phyloP scores from a whole-genome alignment of 2,329 filamentous ascomycete species.

The Metarhizium rileyi region DNA sequence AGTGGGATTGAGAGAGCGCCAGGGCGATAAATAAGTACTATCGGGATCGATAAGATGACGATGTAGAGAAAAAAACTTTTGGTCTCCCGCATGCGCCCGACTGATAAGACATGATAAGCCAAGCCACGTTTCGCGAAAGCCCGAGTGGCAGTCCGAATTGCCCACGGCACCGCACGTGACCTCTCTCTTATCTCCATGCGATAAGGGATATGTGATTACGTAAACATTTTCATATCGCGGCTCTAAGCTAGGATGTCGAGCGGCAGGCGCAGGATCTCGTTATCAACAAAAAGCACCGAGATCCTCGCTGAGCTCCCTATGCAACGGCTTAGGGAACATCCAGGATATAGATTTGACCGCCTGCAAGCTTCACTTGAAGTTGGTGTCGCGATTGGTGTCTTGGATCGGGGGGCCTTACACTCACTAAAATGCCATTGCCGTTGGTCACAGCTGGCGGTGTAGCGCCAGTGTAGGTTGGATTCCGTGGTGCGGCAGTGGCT shows the following conservation, averaged over 20 bases:
- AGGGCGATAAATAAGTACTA: constrained; percentile 22
- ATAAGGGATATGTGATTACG: background rate
- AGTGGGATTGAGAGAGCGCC: constrained; percentile 15
- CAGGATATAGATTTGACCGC: background rate
- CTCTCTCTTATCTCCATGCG: constrained; percentile 6
- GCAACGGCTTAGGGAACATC: background rate
- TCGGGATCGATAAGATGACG: constrained; percentile 28
- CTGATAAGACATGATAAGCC: constrained; percentile 28
- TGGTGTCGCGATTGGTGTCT: background rate
- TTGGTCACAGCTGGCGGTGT: constrained; percentile 32
- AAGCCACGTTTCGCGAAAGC: constrained; percentile 9
- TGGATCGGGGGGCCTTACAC: constrained; percentile 11
- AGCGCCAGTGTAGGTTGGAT: constrained; percentile 18
- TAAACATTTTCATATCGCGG: too few relatives aligned
- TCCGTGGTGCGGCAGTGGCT: constrained; percentile 11
- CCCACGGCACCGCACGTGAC: constrained; percentile 22
- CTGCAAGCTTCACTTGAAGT: background rate
- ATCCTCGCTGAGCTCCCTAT: background rate
- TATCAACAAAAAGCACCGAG: background rate
- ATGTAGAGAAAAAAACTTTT: constrained; percentile 24
- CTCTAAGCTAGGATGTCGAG: background rate
- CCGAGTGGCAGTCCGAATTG: background rate
- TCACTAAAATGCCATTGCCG: constrained; percentile 31
- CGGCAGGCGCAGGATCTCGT: background rate
- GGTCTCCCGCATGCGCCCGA: constrained; percentile 17